These are phyloP conservation scores for Megacollybia marginata DNA, from an alignment of 768 basidiomycete genomes.

Conservation along the genomic window DNA sequence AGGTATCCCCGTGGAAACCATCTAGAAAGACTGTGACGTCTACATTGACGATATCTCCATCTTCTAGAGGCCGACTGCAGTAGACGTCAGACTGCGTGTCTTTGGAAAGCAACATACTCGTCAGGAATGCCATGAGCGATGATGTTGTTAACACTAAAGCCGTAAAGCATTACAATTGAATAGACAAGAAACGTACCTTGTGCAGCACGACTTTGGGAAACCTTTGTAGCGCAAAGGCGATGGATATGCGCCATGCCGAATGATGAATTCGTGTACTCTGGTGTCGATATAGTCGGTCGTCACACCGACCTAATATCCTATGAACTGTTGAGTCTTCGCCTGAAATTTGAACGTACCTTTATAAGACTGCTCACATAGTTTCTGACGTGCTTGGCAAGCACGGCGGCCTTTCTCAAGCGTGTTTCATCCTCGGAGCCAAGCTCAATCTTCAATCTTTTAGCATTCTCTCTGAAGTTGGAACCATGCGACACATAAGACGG, in stretches of 20 bases:
- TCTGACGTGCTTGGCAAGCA: conserved; percentile 49
- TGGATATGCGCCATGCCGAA: conserved; percentile 70
- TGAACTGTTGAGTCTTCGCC: not conserved
- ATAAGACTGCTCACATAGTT: conserved; percentile 47
- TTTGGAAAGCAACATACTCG: conserved; percentile 44
- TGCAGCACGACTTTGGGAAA: conserved; percentile 76
- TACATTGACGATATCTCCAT: conserved; percentile 84
- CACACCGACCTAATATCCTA: conserved; percentile 41
- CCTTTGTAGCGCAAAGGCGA: conserved; percentile 75
- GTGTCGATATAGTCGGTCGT: conserved; percentile 75
- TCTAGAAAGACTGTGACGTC: conserved; percentile 82
- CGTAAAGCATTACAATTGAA: conserved; percentile 22
- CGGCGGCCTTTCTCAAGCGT: conserved; percentile 44
- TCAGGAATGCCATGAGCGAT: conserved; percentile 88
- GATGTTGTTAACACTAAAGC: conserved; percentile 80
- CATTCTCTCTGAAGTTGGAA: conserved; percentile 2
- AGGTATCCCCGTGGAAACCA: conserved; percentile 88
- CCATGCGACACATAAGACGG: conserved; percentile 44
- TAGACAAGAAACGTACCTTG: conserved; percentile 29
- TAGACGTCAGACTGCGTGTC: not conserved
- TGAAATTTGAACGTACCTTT: conserved; percentile 28
- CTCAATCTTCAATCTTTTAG: conserved; percentile 25
- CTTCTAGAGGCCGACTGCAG: conserved; percentile 58
- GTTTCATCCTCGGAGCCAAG: conserved; percentile 49
- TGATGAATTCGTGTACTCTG: conserved; percentile 64